Conservation (phyloP, 192 early-diverging fungal genomes). For the Piromyces finnis region DNA sequence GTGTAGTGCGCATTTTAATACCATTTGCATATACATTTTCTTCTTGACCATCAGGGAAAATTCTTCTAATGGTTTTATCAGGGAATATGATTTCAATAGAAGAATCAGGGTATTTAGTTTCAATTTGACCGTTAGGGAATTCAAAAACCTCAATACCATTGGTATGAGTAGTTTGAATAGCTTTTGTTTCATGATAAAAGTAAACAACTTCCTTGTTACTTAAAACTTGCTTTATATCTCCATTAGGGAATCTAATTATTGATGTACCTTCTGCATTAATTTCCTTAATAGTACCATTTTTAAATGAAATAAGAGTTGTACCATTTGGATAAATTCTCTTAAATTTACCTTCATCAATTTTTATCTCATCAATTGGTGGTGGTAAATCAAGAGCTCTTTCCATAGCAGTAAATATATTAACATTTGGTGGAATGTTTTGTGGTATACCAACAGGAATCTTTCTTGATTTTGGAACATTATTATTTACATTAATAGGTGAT, state of each 20-base stretch:
- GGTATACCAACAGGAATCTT: not conserved
- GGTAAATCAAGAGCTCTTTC: not conserved
- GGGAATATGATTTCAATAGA: constrained; percentile 10
- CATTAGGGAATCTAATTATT: not conserved
- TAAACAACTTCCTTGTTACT: constrained; percentile 3
- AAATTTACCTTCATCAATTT: not conserved
- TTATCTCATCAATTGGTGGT: not conserved
- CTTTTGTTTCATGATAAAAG: constrained; percentile 11
- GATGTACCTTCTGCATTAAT: not conserved
- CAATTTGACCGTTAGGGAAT: constrained; percentile 14
- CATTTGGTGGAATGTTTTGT: not conserved
- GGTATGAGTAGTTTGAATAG: constrained; percentile 11
- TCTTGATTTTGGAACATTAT: not conserved
- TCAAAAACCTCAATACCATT: constrained; percentile 11
- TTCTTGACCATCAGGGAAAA: not conserved
- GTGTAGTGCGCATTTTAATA: not conserved
- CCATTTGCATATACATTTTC: not conserved
- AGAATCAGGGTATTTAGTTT: constrained; percentile 10
- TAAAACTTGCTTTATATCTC: not conserved
- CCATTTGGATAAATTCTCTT: not conserved
- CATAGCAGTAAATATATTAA: not conserved
- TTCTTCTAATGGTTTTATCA: constrained; percentile 5
- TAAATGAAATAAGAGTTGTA: not conserved
- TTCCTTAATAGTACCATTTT: not conserved
- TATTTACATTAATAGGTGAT: not conserved